Percentiles rank a stretch among this genome's conserved stretches.
These are phyloP conservation scores for Vigna radiata DNA, from an alignment of 306 rosid genomes.

Conservation along the genomic window DNA sequence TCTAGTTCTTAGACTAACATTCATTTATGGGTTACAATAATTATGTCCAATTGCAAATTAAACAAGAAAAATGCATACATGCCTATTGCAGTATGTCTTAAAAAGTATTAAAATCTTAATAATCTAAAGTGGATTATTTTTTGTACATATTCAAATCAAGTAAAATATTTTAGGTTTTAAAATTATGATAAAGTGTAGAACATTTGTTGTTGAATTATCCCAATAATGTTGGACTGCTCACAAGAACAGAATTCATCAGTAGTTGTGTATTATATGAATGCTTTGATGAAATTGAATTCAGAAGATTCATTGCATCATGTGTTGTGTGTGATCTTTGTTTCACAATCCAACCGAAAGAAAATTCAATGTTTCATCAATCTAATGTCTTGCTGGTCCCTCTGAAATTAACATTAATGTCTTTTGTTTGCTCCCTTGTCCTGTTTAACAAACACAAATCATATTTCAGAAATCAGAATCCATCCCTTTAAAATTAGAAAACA, in stretches of 20 bases:
- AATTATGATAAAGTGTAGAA: no score
- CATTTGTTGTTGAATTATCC: no score
- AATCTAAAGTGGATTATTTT: neutral
- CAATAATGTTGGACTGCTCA: neutral
- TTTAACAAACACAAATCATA: neutral
- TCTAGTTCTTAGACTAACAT: neutral
- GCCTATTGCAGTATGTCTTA: neutral
- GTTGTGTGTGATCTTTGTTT: neutral
- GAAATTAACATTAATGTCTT: neutral
- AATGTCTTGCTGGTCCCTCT: neutral
- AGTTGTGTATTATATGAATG: conserved; percentile 11
- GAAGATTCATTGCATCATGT: conserved; percentile 2
- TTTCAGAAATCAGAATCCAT: neutral
- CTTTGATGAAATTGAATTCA: neutral
- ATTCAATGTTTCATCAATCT: neutral
- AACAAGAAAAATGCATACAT: neutral
- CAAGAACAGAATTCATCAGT: neutral
- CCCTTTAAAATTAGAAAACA: no score
- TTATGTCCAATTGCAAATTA: neutral
- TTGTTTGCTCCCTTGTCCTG: neutral
- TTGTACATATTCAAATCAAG: neutral
- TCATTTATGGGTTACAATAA: neutral
- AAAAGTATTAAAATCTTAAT: neutral
- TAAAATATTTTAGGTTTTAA: neutral
- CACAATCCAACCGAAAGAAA: no score